These are phyloP conservation scores for Phytomonas francai DNA, from an alignment of 208 protist species.

Conservation along the genomic window DNA sequence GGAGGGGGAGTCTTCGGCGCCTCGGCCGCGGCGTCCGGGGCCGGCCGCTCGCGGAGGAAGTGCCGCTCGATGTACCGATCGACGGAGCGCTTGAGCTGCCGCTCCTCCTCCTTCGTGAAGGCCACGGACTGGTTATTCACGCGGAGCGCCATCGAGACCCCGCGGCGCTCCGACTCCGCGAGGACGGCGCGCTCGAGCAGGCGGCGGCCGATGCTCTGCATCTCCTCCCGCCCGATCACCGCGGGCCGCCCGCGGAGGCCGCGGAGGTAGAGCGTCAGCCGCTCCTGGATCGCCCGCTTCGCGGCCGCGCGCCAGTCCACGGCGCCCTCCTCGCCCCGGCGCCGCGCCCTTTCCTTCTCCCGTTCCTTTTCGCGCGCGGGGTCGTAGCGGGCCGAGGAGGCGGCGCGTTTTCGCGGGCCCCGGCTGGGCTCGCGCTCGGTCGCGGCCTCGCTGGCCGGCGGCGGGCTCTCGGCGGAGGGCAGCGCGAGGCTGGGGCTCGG, in stretches of 20 bases:
- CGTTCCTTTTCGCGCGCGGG: neutral
- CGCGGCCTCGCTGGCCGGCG: neutral
- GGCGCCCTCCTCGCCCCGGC: neutral
- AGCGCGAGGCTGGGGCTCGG: too few species aligned
- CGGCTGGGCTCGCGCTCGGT: neutral
- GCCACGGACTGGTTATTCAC: slow-evolving; percentile 24
- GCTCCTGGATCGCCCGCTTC: slow-evolving; percentile 74
- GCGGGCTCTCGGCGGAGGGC: too few species aligned
- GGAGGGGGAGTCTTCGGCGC: too few species aligned
- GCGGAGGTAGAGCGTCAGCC: slow-evolving; percentile 63
- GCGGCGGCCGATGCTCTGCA: slow-evolving; percentile 38
- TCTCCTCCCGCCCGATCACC: slow-evolving; percentile 48
- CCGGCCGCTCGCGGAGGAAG: neutral
- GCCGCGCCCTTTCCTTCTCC: slow-evolving; percentile 1
- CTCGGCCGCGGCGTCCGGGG: neutral
- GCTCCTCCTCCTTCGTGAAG: slow-evolving; percentile 53
- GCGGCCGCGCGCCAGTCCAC: slow-evolving; percentile 55
- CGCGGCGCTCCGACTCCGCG: slow-evolving; percentile 41
- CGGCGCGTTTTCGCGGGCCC: neutral
- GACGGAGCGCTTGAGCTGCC: slow-evolving; percentile 59
- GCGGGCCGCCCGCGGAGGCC: slow-evolving; percentile 38
- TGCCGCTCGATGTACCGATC: slow-evolving; percentile 68
- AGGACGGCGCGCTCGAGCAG: slow-evolving; percentile 66
- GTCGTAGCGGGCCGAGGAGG: neutral
- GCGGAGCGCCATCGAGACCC: slow-evolving; percentile 54